Evolutionary conservation across 2,329 filamentous ascomycete species (phyloP).

Genomic region (Diaporthe caulivora): DNA sequence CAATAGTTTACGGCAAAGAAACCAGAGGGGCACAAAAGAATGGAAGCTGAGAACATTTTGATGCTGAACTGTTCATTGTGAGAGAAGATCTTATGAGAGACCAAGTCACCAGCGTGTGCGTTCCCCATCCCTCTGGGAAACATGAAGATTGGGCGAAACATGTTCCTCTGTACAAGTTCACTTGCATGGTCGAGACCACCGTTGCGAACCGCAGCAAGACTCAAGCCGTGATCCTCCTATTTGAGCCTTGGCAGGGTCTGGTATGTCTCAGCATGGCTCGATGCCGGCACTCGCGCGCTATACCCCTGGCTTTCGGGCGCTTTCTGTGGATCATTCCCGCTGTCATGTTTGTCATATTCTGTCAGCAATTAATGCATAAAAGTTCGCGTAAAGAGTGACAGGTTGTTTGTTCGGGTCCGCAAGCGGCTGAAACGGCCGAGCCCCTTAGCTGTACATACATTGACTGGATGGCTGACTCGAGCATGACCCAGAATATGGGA

Average conservation of each 20-base stretch:
- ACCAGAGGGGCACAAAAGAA: too few relatives aligned
- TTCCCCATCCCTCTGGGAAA: not conserved
- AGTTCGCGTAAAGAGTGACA: not conserved
- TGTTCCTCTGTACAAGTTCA: not conserved
- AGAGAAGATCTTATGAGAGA: not conserved
- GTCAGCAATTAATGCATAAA: not conserved
- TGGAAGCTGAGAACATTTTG: too few relatives aligned
- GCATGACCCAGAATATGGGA: not conserved
- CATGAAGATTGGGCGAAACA: not conserved
- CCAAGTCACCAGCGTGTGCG: not conserved
- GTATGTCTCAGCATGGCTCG: not conserved
- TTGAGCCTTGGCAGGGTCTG: not conserved
- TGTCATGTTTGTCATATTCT: not conserved
- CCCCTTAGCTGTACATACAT: not conserved
- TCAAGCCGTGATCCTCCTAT: not conserved
- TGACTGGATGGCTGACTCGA: not conserved
- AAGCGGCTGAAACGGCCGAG: constrained; percentile 24
- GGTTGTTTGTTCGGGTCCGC: not conserved
- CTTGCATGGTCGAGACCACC: not conserved
- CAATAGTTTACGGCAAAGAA: not conserved
- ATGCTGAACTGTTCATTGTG: not conserved
- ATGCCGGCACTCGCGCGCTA: not conserved
- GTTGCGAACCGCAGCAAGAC: not conserved
- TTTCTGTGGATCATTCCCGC: not conserved
- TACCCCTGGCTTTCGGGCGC: constrained; percentile 1